These are phyloP conservation scores for Tylopilus sp. DNA, from an alignment of 768 basidiomycete genomes.

Conservation along the genomic window DNA sequence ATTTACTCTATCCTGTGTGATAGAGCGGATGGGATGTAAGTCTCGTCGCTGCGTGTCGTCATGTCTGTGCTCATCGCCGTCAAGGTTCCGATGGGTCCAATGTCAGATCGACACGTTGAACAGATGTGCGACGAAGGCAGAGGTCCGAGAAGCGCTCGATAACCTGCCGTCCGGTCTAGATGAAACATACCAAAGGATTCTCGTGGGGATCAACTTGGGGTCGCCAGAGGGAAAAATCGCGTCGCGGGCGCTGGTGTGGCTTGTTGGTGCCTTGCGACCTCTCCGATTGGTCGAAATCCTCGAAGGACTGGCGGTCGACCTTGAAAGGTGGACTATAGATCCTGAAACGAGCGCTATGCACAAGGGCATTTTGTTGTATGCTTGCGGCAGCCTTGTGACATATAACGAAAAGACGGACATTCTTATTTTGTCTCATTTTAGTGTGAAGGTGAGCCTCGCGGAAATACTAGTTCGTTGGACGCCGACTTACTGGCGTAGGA, in stretches of 20 bases:
- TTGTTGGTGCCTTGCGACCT: neutral
- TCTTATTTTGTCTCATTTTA: neutral
- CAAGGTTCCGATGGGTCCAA: conserved; percentile 1
- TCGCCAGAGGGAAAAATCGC: neutral
- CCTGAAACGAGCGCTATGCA: neutral
- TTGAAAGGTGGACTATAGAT: neutral
- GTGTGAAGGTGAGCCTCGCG: neutral
- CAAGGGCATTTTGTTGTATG: neutral
- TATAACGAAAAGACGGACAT: neutral
- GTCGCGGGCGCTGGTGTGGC: neutral
- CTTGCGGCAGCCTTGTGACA: neutral
- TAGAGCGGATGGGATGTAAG: neutral
- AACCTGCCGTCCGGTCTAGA: neutral
- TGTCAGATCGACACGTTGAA: neutral
- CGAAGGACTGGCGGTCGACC: neutral
- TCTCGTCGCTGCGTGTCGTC: neutral
- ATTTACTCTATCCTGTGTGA: neutral
- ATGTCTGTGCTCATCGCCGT: neutral
- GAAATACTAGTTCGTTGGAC: neutral
- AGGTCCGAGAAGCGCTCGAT: neutral
- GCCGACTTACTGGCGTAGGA: conserved; percentile 1
- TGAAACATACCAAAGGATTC: neutral
- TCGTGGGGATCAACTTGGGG: neutral
- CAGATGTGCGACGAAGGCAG: neutral
- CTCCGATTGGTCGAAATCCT: neutral